Evolutionary conservation across 768 basidiomycete genomes (phyloP).

Genomic region (Trametes cinnabarina): DNA sequence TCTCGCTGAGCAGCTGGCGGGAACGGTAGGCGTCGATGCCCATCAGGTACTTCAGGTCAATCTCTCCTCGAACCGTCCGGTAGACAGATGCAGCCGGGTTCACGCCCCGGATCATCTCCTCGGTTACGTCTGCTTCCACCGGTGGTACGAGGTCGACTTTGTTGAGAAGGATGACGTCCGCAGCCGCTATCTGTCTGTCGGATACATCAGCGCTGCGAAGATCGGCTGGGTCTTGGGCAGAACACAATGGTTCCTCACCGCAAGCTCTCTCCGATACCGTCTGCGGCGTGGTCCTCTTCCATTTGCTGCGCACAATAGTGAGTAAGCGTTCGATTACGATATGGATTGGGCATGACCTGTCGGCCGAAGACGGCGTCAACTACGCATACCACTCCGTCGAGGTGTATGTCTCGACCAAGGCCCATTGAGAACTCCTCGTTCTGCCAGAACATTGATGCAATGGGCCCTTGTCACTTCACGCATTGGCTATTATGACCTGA

Average conservation of each 20-base stretch:
- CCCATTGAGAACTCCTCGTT: slow-evolving; percentile 79
- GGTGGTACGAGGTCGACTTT: slow-evolving; percentile 75
- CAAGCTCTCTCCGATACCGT: slow-evolving; percentile 73
- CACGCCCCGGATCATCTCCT: slow-evolving; percentile 62
- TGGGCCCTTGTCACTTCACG: slow-evolving; percentile 61
- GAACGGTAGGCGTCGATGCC: slow-evolving; percentile 76
- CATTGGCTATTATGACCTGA: not conserved
- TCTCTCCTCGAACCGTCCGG: slow-evolving; percentile 63
- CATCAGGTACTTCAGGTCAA: slow-evolving; percentile 77
- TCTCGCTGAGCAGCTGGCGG: slow-evolving; percentile 32
- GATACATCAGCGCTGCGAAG: not conserved
- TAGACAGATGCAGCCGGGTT: slow-evolving; percentile 81
- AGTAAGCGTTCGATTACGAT: not conserved
- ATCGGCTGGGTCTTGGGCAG: too few species aligned
- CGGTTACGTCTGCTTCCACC: slow-evolving; percentile 45
- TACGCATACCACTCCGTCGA: slow-evolving; percentile 91
- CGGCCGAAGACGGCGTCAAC: slow-evolving; percentile 85
- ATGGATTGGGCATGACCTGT: slow-evolving; percentile 35
- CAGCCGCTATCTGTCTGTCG: slow-evolving; percentile 86
- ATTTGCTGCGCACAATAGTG: slow-evolving; percentile 64
- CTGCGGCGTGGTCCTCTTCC: slow-evolving; percentile 67
- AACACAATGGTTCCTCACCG: slow-evolving; percentile 64
- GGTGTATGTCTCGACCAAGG: slow-evolving; percentile 63
- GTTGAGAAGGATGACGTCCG: slow-evolving; percentile 91
- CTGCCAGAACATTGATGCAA: slow-evolving; percentile 84